Evolutionary conservation across 495 filamentous ascomycete species (phyloP), one percentile per base, ranked within the genome.

Genomic region (Lichenothelia convexa): DNA sequence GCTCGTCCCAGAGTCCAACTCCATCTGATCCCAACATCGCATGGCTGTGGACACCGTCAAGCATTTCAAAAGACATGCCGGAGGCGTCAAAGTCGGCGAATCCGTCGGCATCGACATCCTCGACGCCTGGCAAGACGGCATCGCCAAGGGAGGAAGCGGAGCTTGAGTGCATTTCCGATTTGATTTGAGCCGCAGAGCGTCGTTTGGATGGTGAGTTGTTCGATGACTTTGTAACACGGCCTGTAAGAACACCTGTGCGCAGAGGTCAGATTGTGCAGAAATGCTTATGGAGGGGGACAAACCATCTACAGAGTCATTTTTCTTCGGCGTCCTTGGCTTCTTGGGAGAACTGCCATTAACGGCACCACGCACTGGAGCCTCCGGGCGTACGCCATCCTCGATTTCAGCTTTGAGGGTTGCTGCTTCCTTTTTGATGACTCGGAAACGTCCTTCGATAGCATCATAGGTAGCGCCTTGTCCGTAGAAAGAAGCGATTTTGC

Each of bases 361-460:
- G 21, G 39, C 37, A 27, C 30, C 37, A 3, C 48, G 43, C 12
- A 39, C 5, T 0, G 45, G 47, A 5, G 38, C 38, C 5, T 42
- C 45, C 12, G 44, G 38, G 23, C 50, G 41, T 1, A 35, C 30
- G 17, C 48, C 53, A 19, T 30, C 34, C 2, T 54, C 49, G 17
- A 50, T 38, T 34, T 50, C 58, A 1, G 34, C 32, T 19, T 47
- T 45, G 8, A 61, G 42, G 3, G 30, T 33, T 0, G 18, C 35
- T 9, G 54, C 58, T 12, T 45, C 48, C 4, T 48, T 49, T 27
- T 48, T 50, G 36, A 55, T 46, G 9, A 44, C 34, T 8, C 58
- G 49, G 47, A 61, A 56, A 3, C 49, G 54, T 21, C 55, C 55
- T 38, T 61, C 58, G 33, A 61, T 52, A 18, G 49, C 43, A 42